Evolutionary conservation across 2,329 filamentous ascomycete genomes (phyloP).

Genomic region (Endocalyx cinctus): DNA sequence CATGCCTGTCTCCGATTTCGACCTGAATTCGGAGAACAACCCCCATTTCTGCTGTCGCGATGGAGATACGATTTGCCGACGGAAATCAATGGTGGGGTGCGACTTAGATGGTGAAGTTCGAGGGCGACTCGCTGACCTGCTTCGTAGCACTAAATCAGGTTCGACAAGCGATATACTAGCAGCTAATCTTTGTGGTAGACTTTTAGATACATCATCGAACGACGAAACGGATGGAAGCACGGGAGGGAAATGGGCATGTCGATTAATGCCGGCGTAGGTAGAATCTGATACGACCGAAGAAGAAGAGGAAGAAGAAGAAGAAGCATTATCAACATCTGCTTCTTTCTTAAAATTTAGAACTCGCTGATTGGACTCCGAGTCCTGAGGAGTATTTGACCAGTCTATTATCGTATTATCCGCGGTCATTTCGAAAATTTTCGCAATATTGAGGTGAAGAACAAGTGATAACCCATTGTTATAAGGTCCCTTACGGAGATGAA

Average conservation of each 20-base stretch:
- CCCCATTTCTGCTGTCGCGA: too few relatives aligned
- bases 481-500: too few relatives aligned
- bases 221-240: constrained; percentile 15
- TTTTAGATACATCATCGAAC: constrained; percentile 18
- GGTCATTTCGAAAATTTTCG: too few relatives aligned
- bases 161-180: constrained; percentile 14
- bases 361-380: constrained; percentile 10
- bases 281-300: constrained; percentile 17
- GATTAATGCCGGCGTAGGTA: constrained; percentile 14
- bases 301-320: constrained; percentile 1
- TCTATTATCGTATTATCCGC: too few relatives aligned
- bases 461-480: too few relatives aligned
- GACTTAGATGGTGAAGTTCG: constrained; percentile 12
- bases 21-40: too few relatives aligned
- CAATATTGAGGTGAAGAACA: too few relatives aligned
- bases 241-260: constrained; percentile 19
- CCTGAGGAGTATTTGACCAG: too few relatives aligned
- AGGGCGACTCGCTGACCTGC: constrained; percentile 8
- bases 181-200: constrained; percentile 16
- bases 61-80: constrained; percentile 15
- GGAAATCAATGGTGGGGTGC: constrained; percentile 11
- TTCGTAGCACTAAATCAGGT: constrained; percentile 6
- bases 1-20: too few relatives aligned
- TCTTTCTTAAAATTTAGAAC: constrained; percentile 6
- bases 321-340: constrained; percentile 2